Base-by-base conservation (phyloP, 1,284 basidiomycete genomes). In the Ceratobasidium theobromae region DNA sequence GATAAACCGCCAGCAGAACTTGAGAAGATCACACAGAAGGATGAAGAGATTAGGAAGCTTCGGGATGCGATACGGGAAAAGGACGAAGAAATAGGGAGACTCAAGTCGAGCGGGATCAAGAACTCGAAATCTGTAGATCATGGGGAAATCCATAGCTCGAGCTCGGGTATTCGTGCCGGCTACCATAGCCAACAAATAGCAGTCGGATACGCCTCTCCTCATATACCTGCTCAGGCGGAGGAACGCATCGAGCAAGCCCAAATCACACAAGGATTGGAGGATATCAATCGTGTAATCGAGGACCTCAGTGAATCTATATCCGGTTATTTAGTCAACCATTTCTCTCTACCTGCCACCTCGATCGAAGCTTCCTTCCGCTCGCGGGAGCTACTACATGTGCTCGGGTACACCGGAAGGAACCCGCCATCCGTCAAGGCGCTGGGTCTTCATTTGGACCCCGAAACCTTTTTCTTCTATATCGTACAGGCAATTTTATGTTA, bases 191-290 rank as follows among this genome's bases (percentile, higher is more conserved):
- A 46, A 25, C 46, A 53, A 14, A 30, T 16, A 4, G 48, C 33
- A 30, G 27, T 18, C 32, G 38, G 40, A 6, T 25, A 40, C n/a
- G 18, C n/a, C 1, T 30, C 48, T 8, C 53, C 53, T 35, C 51
- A 27, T 21, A 38, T 30, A 23, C 30, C 48, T 21, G 48, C 65
- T 3, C 58, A 67, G 35, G 35, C 9, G 9, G 8, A 48, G 18
- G 65, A 66, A n/a, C 18, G 11, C 48, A 23, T 62, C 23, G 48
- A 67, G 35, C 57, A 48, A n/a, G 49, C 28, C 11, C 45, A 53
- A 18, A 46, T 64, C 4, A 45, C 43, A 3, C 23, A 60, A 41
- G n/a, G 6, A 12, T 40, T 62, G 21, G 32, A 12, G 8, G 48
- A 51, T n/a, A 23, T 62, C 16, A 62, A 62, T 25, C 32, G 58